Percentiles rank a stretch among this genome's conserved stretches.
These are phyloP conservation scores for Eucalyptus guilfoylei DNA, from an alignment of 345 rosid genomes.

Conservation along the genomic window DNA sequence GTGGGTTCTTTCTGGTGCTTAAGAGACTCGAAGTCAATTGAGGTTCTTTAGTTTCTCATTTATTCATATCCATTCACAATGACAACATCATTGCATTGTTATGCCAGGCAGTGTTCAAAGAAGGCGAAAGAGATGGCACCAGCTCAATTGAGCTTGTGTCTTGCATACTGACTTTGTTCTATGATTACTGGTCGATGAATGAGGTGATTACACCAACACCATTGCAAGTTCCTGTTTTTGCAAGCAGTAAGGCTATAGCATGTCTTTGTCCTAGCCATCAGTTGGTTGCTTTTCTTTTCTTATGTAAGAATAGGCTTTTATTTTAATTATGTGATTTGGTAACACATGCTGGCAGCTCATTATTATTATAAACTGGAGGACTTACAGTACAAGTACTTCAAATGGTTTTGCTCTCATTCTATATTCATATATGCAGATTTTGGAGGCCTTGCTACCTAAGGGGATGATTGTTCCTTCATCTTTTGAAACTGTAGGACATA, in stretches of 20 bases:
- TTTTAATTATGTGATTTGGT: not conserved
- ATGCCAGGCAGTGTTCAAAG: conserved; percentile 41
- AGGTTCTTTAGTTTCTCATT: not conserved
- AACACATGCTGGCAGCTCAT: not conserved
- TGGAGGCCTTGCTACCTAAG: conserved; percentile 71
- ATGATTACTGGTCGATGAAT: conserved; percentile 86
- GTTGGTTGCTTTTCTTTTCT: not conserved
- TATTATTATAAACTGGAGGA: not conserved
- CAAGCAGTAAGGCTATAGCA: not conserved
- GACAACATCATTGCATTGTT: not conserved
- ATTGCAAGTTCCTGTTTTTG: not conserved
- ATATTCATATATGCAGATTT: conserved; percentile 35
- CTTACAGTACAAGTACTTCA: not conserved
- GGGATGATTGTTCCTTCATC: conserved; percentile 76
- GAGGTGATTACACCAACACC: conserved; percentile 36
- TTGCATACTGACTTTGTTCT: conserved; percentile 70
- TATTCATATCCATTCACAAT: not conserved
- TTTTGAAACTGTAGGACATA: conserved; percentile 83
- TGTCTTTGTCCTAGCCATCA: not conserved
- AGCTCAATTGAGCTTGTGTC: conserved; percentile 50
- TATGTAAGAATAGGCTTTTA: not conserved
- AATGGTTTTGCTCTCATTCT: not conserved
- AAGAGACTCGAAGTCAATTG: not conserved
- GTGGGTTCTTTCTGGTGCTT: conserved; percentile 16
- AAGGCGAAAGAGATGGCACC: conserved; percentile 18